phyloP scores from a whole-genome alignment of 2,329 filamentous ascomycete species.

The Rugonectria rugulosa region DNA sequence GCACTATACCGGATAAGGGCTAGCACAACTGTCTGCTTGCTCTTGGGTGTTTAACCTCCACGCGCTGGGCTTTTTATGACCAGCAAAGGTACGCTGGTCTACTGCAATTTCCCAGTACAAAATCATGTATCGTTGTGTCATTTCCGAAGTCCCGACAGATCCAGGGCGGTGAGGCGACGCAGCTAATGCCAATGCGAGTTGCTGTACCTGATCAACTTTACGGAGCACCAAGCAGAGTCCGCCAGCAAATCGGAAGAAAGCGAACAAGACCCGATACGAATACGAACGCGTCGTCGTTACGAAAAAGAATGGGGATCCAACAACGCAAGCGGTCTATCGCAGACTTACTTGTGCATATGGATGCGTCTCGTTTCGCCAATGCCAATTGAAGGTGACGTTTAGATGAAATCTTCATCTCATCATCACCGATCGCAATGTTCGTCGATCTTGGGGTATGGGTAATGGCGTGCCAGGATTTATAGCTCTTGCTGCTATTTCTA shows the following conservation, averaged over 20 bases:
- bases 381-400: not conserved
- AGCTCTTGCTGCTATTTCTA: conserved; percentile 9
- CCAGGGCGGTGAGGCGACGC: conserved; percentile 38
- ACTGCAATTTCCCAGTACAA: not conserved
- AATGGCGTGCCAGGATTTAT: conserved; percentile 11
- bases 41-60: conserved; percentile 26
- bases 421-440: not conserved
- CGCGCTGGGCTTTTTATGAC: conserved; percentile 10
- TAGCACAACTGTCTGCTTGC: conserved; percentile 29
- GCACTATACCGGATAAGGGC: conserved; percentile 27
- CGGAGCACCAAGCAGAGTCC: no score
- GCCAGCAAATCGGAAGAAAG: conserved; percentile 24
- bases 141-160: no score
- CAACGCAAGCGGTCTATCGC: conserved; percentile 4
- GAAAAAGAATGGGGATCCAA: conserved; percentile 27
- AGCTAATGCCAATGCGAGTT: conserved; percentile 8
- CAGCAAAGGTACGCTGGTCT: conserved; percentile 7
- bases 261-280: conserved; percentile 36
- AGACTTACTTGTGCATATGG: not conserved
- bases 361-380: not conserved
- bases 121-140: no score
- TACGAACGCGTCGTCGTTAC: conserved; percentile 40
- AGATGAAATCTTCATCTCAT: not conserved
- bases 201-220: conserved; percentile 7
- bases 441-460: conserved; percentile 15